Evolutionary conservation across 2,329 filamentous ascomycete genomes (phyloP).

Genomic region (Nigrospora sphaerica): DNA sequence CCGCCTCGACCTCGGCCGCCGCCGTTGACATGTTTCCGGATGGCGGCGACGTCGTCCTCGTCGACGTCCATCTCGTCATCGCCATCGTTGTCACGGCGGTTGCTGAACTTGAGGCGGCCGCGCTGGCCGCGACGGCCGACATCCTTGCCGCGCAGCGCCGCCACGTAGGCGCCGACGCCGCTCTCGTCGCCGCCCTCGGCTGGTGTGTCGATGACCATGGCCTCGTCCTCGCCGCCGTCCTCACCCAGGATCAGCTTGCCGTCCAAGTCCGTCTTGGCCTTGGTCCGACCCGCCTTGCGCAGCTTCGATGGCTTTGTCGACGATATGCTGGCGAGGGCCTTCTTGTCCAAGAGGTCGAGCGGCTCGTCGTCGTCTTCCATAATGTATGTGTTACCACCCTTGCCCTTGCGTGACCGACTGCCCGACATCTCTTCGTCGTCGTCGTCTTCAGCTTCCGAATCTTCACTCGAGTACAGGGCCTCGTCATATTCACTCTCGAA

Average conservation of each 20-base stretch:
- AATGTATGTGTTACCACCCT: constrained; percentile 72
- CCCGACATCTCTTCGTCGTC: constrained; percentile 52
- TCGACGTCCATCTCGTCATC: constrained; percentile 38
- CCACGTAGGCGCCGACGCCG: constrained; percentile 63
- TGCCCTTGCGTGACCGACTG: constrained; percentile 31
- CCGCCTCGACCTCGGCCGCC: constrained; percentile 1
- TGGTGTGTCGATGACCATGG: constrained; percentile 56
- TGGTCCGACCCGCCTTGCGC: constrained; percentile 45
- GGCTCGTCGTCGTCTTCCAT: constrained; percentile 92
- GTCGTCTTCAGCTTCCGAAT: constrained; percentile 55
- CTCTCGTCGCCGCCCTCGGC: constrained; percentile 32
- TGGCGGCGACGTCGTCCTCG: constrained; percentile 38
- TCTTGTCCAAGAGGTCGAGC: constrained; percentile 84
- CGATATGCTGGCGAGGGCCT: constrained; percentile 86
- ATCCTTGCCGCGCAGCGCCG: constrained; percentile 61
- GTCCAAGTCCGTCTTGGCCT: constrained; percentile 66
- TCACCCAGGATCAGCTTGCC: constrained; percentile 73
- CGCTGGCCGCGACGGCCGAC: constrained; percentile 57
- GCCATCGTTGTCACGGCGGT: constrained; percentile 41
- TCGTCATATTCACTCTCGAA: constrained; percentile 95
- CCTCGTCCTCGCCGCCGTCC: constrained; percentile 44
- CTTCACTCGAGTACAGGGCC: constrained; percentile 81
- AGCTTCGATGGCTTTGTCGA: constrained; percentile 72
- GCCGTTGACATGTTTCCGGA: constrained; percentile 41
- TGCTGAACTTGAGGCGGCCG: constrained; percentile 66